Evolutionary conservation across 192 early-diverging fungal genomes (phyloP).

Genomic region (Backusella macrospora): DNA sequence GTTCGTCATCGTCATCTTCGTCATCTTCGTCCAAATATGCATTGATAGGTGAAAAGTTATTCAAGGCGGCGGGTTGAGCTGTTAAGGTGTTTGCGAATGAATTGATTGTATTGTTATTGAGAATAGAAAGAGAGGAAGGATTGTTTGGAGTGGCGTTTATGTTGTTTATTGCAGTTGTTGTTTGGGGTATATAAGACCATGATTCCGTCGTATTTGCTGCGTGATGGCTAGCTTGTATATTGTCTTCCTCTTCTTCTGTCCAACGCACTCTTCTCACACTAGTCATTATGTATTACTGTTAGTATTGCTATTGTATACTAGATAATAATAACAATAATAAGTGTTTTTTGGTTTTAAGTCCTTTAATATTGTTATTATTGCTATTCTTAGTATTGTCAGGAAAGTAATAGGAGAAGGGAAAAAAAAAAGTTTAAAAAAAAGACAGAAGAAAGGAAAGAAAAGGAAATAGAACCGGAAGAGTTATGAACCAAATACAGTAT

Average conservation of each 20-base stretch:
- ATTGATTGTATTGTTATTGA: not conserved
- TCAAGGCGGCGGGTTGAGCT: not conserved
- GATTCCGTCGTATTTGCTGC: not conserved
- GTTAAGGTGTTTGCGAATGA: not conserved
- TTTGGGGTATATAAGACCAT: slow-evolving; percentile 18
- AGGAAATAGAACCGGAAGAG: too few species aligned
- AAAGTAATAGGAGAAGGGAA: too few species aligned
- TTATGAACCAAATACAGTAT: too few species aligned
- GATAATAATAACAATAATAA: too few species aligned
- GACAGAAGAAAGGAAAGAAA: too few species aligned
- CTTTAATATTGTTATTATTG: too few species aligned
- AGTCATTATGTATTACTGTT: not conserved
- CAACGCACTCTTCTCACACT: slow-evolving; percentile 31
- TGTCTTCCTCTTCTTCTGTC: slow-evolving; percentile 19
- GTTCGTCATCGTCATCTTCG: slow-evolving; percentile 15
- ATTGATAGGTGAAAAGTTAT: not conserved
- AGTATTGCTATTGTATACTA: too few species aligned
- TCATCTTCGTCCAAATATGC: slow-evolving; percentile 15
- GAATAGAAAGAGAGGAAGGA: not conserved
- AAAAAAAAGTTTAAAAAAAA: too few species aligned
- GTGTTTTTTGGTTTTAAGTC: too few species aligned
- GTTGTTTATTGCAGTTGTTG: not conserved
- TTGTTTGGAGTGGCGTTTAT: not conserved
- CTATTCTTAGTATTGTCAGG: too few species aligned
- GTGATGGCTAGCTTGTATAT: not conserved